Evolutionary conservation across 805 yeast species (phyloP).

Genomic region (Wickerhamomyces ciferrii): DNA sequence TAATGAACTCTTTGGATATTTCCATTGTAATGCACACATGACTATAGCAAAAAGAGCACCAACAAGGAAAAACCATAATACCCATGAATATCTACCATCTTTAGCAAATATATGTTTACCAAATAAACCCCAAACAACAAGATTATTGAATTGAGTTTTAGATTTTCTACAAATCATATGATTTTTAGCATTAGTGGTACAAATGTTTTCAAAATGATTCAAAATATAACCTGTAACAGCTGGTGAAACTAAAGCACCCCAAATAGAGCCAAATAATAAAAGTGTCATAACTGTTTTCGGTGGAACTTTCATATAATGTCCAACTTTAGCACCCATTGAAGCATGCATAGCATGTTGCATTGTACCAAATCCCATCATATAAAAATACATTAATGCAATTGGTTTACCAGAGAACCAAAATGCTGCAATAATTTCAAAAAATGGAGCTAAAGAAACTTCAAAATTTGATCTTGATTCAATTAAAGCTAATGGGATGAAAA

Average conservation of each 20-base stretch:
- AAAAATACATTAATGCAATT: constrained; percentile 56
- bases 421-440: constrained; percentile 49
- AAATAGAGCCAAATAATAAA: constrained; percentile 38
- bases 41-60: constrained; percentile 27
- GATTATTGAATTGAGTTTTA: constrained; percentile 37
- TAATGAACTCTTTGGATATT: constrained; percentile 32
- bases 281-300: constrained; percentile 55
- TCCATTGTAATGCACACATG: constrained; percentile 30
- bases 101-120: not conserved
- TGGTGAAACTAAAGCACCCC: constrained; percentile 38
- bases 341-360: constrained; percentile 50
- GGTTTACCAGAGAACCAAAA: constrained; percentile 60
- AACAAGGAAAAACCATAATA: not conserved
- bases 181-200: constrained; percentile 35
- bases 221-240: constrained; percentile 37
- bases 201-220: constrained; percentile 31
- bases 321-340: constrained; percentile 53
- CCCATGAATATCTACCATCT: not conserved
- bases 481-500: not conserved
- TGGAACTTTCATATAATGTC: constrained; percentile 59
- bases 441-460: not conserved
- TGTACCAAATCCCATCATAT: constrained; percentile 51
- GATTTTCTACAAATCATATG: constrained; percentile 43
- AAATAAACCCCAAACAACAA: not conserved
- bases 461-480: not conserved